Evolutionary conservation across 2,329 filamentous ascomycete species (phyloP), one percentile per base, ranked within the genome.

Genomic region (Stemphylium beticola): DNA sequence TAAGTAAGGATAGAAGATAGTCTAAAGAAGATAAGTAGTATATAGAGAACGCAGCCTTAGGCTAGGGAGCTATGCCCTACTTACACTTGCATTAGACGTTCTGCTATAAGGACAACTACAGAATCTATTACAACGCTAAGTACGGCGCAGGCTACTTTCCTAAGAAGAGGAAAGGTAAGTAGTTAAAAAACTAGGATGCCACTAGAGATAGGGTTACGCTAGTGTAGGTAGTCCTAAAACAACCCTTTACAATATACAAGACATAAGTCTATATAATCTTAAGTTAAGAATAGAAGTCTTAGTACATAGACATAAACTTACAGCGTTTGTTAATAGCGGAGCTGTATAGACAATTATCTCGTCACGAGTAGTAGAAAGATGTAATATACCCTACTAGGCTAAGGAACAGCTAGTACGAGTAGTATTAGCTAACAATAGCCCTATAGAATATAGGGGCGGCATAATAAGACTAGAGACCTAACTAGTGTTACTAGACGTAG

Each of bases 151-250:
- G 34, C 20, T 47, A 47, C 17, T 47, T 47, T 24, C 44, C 17
- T n/a, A 20, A n/a, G 15, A 17, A 47, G 2, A 47, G 5, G 9
- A 20, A 15, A 22, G 8, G 17, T 3, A 47, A 20, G 24, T 2
- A 20, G 34, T n/a, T 4, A 47, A 47, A 47, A 47, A 38, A 47
- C 44, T 47, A 47, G n/a, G 3, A 47, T 18, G 15, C 44, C 22
- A 32, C 44, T 15, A 47, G 24, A 2, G 44, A 47, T 6, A 47
- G 11, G 15, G 44, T 39, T 11, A 20, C 14, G 12, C 44, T 47
- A 12, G 33, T 22, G 11, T 18, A 38, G n/a, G 34, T 11, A 20
- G n/a, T 14, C 22, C 33, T 38, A 46, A 29, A 46, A 46, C 33
- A 5, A 38, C 43, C 22, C n/a, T 37, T 18, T 36, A 15, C 7